Evolutionary conservation across 2,329 filamentous ascomycete species (phyloP).

Genomic region (Chaetomium globosum): DNA sequence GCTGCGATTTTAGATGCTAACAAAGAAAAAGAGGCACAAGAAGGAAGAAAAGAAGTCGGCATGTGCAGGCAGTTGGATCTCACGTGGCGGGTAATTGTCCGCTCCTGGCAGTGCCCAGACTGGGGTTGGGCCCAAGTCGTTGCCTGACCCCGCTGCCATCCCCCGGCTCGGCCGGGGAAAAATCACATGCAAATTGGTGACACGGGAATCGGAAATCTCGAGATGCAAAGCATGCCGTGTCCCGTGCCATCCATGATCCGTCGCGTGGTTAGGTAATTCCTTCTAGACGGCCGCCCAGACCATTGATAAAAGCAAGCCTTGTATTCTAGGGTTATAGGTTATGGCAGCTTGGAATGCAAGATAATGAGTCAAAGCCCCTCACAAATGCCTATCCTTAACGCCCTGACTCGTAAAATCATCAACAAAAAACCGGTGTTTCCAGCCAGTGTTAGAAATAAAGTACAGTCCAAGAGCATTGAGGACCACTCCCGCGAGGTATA

Average conservation of each 20-base stretch:
- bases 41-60: background rate
- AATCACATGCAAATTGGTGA: slow-evolving; percentile 27
- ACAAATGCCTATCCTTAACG: too few species aligned
- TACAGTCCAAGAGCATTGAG: background rate
- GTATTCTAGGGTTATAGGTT: background rate
- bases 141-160: slow-evolving; percentile 1
- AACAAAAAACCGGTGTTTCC: background rate
- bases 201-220: background rate
- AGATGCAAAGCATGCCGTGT: background rate
- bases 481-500: background rate
- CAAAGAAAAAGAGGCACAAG: background rate
- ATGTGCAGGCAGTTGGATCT: background rate
- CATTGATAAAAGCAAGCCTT: background rate
- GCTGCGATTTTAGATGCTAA: background rate
- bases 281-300: background rate
- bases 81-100: slow-evolving; percentile 7
- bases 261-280: background rate
- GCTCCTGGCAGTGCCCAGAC: background rate
- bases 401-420: too few species aligned
- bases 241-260: background rate
- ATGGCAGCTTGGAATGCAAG: background rate
- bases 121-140: background rate
- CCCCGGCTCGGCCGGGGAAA: background rate
- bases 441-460: background rate
- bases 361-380: background rate